Percentiles rank a stretch among this genome's conserved stretches.
These are phyloP conservation scores for Exophiala mesophila DNA, from an alignment of 2,329 filamentous ascomycete species.

Conservation along the genomic window DNA sequence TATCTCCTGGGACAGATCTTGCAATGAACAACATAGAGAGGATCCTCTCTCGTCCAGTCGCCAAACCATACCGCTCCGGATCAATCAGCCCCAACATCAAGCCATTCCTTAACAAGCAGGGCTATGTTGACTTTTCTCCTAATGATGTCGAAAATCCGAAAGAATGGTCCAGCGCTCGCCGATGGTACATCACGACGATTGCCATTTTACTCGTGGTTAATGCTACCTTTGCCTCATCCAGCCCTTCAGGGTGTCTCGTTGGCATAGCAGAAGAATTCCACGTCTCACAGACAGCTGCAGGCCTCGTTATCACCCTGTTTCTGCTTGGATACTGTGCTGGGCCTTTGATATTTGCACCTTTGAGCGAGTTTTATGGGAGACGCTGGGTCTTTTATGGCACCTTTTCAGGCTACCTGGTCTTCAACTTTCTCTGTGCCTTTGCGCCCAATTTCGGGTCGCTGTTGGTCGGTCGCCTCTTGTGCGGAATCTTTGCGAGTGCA, in stretches of 20 bases:
- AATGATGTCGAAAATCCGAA: constrained; percentile 46
- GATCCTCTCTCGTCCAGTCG: constrained; percentile 47
- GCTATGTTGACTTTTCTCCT: constrained; percentile 48
- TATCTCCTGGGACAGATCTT: no score
- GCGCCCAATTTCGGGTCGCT: constrained; percentile 50
- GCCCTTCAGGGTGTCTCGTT: constrained; percentile 35
- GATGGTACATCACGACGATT: constrained; percentile 41
- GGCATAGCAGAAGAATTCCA: constrained; percentile 43
- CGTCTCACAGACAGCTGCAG: constrained; percentile 45
- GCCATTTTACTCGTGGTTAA: constrained; percentile 47
- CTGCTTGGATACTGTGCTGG: constrained; percentile 61
- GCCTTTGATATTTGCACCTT: constrained; percentile 58
- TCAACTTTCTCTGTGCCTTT: constrained; percentile 52
- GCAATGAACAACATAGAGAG: constrained; percentile 40
- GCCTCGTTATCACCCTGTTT: constrained; percentile 59
- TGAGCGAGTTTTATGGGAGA: constrained; percentile 62
- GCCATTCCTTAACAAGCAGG: constrained; percentile 47
- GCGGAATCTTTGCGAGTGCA: constrained; percentile 52
- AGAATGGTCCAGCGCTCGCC: constrained; percentile 36
- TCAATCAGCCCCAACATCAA: constrained; percentile 34
- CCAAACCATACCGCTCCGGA: constrained; percentile 49
- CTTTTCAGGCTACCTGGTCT: constrained; percentile 39
- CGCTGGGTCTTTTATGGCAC: constrained; percentile 47
- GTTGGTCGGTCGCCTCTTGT: constrained; percentile 52
- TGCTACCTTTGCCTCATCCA: constrained; percentile 50